Base-by-base conservation (phyloP, 225 moss, liverwort and hornwort genomes). In the Rhytidiadelphus loreus region DNA sequence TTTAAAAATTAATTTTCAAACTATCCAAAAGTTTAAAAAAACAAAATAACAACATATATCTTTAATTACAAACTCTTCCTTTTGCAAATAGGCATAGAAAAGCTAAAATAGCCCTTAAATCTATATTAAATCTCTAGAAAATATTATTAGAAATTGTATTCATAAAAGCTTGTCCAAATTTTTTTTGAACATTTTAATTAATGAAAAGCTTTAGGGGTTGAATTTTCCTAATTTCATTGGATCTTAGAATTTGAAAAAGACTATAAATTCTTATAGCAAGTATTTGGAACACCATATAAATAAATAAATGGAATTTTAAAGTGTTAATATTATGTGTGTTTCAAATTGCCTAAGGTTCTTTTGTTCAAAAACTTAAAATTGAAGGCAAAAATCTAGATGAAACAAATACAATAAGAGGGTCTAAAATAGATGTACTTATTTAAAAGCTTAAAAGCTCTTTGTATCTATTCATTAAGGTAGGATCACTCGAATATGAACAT, bases 321-420 rank as follows among this genome's bases (percentile, higher is more conserved):
- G 2, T 24, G 15, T 1, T 8, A 25, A 25, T 7, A 13, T 7
- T 21, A 20, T 66, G 20, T 11, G 3, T 65, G 2, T 20, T 6
- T 2, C 37, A 66, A 37, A 20, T 37, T 32, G 16, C 2, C 0
- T 3, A 0, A 16, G 28, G 9, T 28, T 44, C 3, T 28, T 6
- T 44, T 44, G 4, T 29, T 44, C 7, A 12, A 5, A 22, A 22
- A 12, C 12, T 3, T 6, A 2, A 28, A 28, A 10, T 43, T 28
- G 16, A 43, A 43, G 5, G 43, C 10, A 68, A 21, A 22, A 68
- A 68, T n/a, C 22, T 22, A n/a, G 4, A 22, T 68, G n/a, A 20
- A 32, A 12, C 12, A 44, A 16, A 28, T 44, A 44, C 6, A 29
- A 44, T 28, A 28, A 46, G 4, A 46, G 2, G 4, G 6, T 18